Conservation (phyloP, 2,329 filamentous ascomycete genomes). For the Alternaria sp. region DNA sequence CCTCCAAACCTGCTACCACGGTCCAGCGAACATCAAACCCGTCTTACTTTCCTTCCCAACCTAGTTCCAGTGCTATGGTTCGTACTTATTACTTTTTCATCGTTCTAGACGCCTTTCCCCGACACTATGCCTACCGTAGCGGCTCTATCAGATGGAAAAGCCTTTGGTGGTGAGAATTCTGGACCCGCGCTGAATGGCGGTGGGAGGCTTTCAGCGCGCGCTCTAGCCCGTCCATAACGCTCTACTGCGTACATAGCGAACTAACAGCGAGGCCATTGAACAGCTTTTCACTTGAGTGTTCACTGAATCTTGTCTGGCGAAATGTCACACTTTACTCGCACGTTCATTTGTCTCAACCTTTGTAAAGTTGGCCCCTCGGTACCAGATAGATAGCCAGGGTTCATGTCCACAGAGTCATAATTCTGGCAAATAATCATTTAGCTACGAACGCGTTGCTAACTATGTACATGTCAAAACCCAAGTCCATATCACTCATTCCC, state of each 20-base stretch:
- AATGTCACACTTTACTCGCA: neutral
- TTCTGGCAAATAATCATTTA: constrained; percentile 4
- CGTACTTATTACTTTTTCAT: neutral
- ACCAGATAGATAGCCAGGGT: neutral
- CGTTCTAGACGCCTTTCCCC: neutral
- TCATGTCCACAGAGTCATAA: neutral
- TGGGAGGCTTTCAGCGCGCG: neutral
- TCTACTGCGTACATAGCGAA: neutral
- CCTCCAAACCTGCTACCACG: constrained; percentile 26
- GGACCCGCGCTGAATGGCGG: neutral
- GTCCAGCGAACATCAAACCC: constrained; percentile 26
- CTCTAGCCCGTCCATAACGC: neutral
- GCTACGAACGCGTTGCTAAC: neutral
- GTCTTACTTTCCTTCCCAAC: neutral
- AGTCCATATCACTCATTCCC: neutral
- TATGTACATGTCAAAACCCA: constrained; percentile 23
- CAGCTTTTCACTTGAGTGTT: neutral
- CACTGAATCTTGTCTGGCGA: neutral
- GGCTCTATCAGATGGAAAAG: neutral
- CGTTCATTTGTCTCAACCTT: neutral
- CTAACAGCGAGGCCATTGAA: neutral
- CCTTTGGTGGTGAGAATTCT: constrained; percentile 22
- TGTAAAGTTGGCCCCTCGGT: neutral
- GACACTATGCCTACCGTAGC: neutral
- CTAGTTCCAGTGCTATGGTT: neutral